Evolutionary conservation across 148 eudicot genomes (phyloP).

Genomic region (Vaccinium macrocarpon): DNA sequence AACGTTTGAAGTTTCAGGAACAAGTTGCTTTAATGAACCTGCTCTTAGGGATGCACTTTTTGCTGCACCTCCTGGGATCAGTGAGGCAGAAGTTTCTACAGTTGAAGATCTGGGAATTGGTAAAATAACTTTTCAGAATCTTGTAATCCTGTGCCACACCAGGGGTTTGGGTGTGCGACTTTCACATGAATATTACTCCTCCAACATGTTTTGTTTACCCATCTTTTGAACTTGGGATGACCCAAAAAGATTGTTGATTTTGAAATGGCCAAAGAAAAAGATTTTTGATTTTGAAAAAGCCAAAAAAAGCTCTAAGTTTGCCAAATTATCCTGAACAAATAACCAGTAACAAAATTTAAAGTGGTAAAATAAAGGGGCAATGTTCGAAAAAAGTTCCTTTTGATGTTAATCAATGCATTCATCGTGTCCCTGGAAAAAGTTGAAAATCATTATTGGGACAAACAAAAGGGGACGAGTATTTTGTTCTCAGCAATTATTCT

Average conservation of each 20-base stretch:
- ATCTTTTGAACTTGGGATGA: neutral
- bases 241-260: neutral
- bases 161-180: conserved; percentile 35
- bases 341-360: neutral
- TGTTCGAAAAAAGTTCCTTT: neutral
- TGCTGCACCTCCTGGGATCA: conserved; percentile 42
- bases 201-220: neutral
- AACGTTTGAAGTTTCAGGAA: conserved; percentile 59
- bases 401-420: neutral
- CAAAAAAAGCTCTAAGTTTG: neutral
- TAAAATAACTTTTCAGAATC: conserved; percentile 16
- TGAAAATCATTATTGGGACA: neutral
- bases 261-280: neutral
- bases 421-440: neutral
- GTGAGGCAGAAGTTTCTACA: conserved; percentile 33
- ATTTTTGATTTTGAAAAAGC: neutral
- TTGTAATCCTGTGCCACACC: conserved; percentile 25
- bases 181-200: conserved; percentile 9
- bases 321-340: neutral
- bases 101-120: conserved; percentile 26
- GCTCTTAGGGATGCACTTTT: conserved; percentile 57
- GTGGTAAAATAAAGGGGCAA: neutral
- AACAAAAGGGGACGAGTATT: neutral
- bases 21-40: conserved; percentile 82
- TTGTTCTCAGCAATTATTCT: neutral